phyloP scores from a whole-genome alignment of 257 asterid species.

The Solanum etuberosum region DNA sequence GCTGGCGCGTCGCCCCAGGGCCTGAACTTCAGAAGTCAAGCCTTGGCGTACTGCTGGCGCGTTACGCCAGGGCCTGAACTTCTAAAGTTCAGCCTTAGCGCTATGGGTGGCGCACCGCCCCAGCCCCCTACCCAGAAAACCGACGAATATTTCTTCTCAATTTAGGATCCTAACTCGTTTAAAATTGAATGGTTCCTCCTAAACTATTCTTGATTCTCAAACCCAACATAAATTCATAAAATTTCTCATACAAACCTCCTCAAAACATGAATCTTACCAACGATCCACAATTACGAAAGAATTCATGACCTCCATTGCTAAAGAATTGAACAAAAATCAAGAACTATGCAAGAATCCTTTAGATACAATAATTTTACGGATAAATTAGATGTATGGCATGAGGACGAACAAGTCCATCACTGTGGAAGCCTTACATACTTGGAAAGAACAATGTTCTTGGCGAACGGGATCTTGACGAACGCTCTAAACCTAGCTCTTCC shows the following conservation, averaged over 20 bases:
- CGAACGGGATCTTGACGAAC: neutral
- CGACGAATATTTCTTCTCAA: neutral
- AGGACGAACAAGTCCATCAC: neutral
- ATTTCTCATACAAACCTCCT: neutral
- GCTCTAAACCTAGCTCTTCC: neutral
- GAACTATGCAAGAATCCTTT: neutral
- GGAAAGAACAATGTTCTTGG: neutral
- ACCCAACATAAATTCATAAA: neutral
- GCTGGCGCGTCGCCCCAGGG: neutral
- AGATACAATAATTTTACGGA: neutral
- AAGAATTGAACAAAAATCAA: neutral
- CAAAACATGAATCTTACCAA: neutral
- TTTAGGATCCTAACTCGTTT: neutral
- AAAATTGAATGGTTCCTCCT: neutral
- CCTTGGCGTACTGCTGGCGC: neutral
- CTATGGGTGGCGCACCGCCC: neutral
- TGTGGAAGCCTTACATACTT: neutral
- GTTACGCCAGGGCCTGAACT: neutral
- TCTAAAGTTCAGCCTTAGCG: neutral
- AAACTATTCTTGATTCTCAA: neutral
- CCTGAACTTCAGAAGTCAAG: neutral
- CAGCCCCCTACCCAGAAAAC: neutral
- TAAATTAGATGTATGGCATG: neutral
- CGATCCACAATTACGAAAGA: neutral
- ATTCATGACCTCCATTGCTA: neutral